Percentiles rank a stretch among this genome's conserved stretches.
Conservation (phyloP, 2,329 filamentous ascomycete genomes). For the Cadophora gregata region DNA sequence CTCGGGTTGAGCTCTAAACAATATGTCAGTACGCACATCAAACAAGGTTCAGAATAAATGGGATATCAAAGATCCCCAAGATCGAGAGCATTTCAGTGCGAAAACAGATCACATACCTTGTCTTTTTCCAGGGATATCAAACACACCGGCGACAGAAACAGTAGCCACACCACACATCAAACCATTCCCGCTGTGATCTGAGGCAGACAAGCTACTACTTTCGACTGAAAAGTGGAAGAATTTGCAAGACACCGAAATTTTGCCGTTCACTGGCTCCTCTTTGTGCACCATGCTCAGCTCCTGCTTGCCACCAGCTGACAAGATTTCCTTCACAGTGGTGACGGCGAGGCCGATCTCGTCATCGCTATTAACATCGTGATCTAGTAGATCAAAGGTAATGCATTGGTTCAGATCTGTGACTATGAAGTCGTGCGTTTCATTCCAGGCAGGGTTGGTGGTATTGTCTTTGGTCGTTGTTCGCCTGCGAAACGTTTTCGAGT, state of each 20-base stretch:
- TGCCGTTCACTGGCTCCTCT: slow-evolving; percentile 18
- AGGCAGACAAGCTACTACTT: slow-evolving; percentile 19
- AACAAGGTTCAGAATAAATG: neutral
- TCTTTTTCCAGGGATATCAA: slow-evolving; percentile 17
- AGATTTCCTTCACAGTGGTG: slow-evolving; percentile 27
- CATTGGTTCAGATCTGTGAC: slow-evolving; percentile 28
- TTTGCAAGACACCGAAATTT: slow-evolving; percentile 21
- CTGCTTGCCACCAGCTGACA: slow-evolving; percentile 20
- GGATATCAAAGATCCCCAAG: neutral
- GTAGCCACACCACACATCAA: slow-evolving; percentile 19
- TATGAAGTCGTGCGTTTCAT: slow-evolving; percentile 27
- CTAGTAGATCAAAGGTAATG: slow-evolving; percentile 23
- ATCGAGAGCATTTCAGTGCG: neutral
- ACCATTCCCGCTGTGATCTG: slow-evolving; percentile 21
- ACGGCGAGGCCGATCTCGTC: slow-evolving; percentile 26
- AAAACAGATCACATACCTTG: slow-evolving; percentile 3
- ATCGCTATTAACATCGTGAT: slow-evolving; percentile 25
- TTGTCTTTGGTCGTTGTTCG: slow-evolving; percentile 24
- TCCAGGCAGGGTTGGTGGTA: slow-evolving; percentile 23
- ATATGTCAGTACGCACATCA: neutral
- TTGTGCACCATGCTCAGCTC: slow-evolving; percentile 25
- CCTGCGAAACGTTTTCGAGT: neutral
- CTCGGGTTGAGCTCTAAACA: slow-evolving; percentile 24
- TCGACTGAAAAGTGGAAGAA: slow-evolving; percentile 24
- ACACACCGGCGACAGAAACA: slow-evolving; percentile 21